Percentiles rank a stretch among this genome's conserved stretches.
phyloP scores from a whole-genome alignment of 2,329 filamentous ascomycete genomes.

The Epichloe festucae region DNA sequence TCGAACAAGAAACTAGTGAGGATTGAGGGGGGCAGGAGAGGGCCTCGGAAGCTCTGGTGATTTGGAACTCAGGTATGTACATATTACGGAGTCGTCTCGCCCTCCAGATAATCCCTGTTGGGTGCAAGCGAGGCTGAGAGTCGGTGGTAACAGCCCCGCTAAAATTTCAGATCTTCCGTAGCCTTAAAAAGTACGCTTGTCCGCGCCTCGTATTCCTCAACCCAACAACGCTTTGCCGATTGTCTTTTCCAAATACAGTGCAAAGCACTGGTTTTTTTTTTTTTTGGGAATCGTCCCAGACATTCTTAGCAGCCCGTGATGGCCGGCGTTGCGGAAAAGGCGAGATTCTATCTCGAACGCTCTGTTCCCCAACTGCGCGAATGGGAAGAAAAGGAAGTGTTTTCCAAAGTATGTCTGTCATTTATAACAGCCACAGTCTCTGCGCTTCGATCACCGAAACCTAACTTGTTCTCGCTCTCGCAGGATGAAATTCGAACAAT shows the following conservation, averaged over 20 bases:
- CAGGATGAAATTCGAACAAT: conserved; percentile 85
- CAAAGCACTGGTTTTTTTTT: background rate
- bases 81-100: too few species aligned
- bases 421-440: background rate
- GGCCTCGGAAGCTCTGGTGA: conserved; percentile 3
- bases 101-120: background rate
- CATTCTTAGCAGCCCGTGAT: conserved; percentile 32
- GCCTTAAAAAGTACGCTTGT: background rate
- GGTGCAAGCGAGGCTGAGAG: conserved; percentile 2
- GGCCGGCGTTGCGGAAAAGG: conserved; percentile 82
- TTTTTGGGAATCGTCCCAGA: background rate
- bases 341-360: conserved; percentile 87
- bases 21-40: conserved; percentile 1
- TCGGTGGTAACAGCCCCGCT: conserved; percentile 8
- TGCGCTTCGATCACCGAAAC: background rate
- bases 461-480: background rate
- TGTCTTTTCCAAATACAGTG: background rate
- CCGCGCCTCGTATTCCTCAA: background rate
- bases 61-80: too few species aligned
- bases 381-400: conserved; percentile 84
- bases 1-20: background rate
- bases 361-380: conserved; percentile 85
- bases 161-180: conserved; percentile 9
- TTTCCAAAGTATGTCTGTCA: conserved; percentile 49
- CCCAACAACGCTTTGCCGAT: background rate